Evolutionary conservation across 768 basidiomycete species (phyloP), one percentile per base, ranked within the genome.

Genomic region (Cystobasidium ongulense): DNA sequence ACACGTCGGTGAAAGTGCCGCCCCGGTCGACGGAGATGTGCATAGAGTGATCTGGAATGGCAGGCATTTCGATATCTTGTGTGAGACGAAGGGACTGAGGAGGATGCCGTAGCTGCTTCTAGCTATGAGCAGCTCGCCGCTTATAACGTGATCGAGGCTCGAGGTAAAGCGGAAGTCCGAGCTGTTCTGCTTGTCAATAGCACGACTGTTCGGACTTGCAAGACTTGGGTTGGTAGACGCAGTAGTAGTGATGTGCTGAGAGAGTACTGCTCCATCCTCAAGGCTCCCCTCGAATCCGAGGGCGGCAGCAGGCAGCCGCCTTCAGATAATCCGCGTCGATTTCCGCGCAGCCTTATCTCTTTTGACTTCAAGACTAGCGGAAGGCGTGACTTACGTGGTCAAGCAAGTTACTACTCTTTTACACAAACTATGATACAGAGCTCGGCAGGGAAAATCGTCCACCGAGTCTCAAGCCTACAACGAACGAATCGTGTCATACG

Each of bases 1-100:
- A 87, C 38, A 92, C 87, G 80, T 94, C 92, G 78, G 91, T 92
- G 82, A 92, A 95, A 0, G 92, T 96, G 3, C 72, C 72, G 7
- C 72, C 72, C 29, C 72, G 61, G 63, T 73, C 72, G 36, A 73
- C 61, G 39, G 29, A 35, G 41, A 73, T 73, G 31, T 73, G 61
- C n/a, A 73, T 52, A 25, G 72, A 73, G 62, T 73, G 36, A 35
- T 73, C 72, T 17, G 72, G 61, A 11, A 73, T 62, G 38, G 25
- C 59, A 36, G 68, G 21, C 66, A 68, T 68, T 64, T 64, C 17
- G 23, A 27, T 5, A 27, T 33, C 63, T 8, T 23, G 29, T 13
- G 43, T 46, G 13, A 46, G n/a, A n/a, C n/a, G n/a, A n/a, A n/a
- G n/a, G n/a, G n/a, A n/a, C n/a, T n/a, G n/a, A n/a, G n/a, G n/a